A percentile compares a stretch with the other conserved stretches of the same genome.
phyloP scores from a whole-genome alignment of 23 red algal genomes.

The Porphyridium purpureum region DNA sequence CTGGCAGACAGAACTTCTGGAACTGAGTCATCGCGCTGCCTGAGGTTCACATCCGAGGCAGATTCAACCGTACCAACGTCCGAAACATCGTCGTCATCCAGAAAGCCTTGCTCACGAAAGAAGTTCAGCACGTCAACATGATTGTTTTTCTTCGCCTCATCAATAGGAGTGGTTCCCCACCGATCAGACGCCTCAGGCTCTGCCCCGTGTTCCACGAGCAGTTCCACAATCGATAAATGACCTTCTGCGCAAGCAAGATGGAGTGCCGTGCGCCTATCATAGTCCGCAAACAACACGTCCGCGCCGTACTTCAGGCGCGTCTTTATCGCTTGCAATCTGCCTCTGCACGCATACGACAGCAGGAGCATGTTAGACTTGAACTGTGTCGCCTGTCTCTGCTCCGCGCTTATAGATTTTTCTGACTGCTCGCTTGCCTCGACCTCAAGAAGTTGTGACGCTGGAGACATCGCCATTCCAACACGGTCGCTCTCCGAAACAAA shows the following conservation, averaged over 20 bases:
- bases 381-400: conserved; percentile 10
- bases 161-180: conserved; percentile 7
- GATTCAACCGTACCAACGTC: no score
- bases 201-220: conserved; percentile 4
- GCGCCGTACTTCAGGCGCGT: conserved; percentile 38
- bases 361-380: conserved; percentile 10
- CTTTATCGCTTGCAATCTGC: conserved; percentile 20
- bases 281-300: conserved; percentile 44
- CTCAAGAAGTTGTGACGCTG: no score
- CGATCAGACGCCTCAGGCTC: conserved; percentile 2
- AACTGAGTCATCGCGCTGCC: no score
- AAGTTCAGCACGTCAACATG: conserved; percentile 1
- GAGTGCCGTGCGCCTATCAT: conserved; percentile 82
- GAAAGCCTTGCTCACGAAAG: no score
- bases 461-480: no score
- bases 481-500: no score
- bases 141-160: conserved; percentile 1
- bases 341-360: conserved; percentile 27
- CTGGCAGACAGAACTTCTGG: no score
- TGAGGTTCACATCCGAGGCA: no score
- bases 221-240: conserved; percentile 18
- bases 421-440: no score
- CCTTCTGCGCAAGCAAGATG: conserved; percentile 86
- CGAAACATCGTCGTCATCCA: no score
- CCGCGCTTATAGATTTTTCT: conserved; percentile 3